Percentiles rank a stretch among this genome's conserved stretches.
Evolutionary conservation across 805 yeast species (phyloP).

Genomic region (Candida nitratophila): DNA sequence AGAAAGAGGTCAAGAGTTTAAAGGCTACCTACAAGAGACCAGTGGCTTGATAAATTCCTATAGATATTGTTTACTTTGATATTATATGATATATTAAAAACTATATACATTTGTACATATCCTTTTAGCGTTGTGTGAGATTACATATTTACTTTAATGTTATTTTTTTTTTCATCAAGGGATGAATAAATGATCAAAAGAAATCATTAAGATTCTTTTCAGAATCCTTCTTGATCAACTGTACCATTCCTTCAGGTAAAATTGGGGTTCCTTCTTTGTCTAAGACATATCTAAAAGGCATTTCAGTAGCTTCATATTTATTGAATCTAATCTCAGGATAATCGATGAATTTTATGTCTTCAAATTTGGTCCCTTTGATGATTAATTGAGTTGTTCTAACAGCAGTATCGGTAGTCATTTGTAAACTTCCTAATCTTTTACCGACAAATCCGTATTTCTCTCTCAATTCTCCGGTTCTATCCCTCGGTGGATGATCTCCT

Average conservation of each 20-base stretch:
- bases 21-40: background rate
- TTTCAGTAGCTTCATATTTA: constrained; percentile 88
- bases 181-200: constrained; percentile 18
- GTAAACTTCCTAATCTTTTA: constrained; percentile 77
- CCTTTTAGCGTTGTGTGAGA: too few relatives aligned
- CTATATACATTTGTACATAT: too few relatives aligned
- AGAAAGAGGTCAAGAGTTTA: background rate
- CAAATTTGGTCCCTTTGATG: constrained; percentile 53
- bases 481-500: constrained; percentile 91
- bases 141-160: too few relatives aligned
- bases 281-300: constrained; percentile 91
- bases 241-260: constrained; percentile 87
- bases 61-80: too few relatives aligned
- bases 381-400: constrained; percentile 84
- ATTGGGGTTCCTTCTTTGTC: constrained; percentile 65
- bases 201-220: constrained; percentile 77
- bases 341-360: constrained; percentile 77
- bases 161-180: too few relatives aligned
- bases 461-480: constrained; percentile 86
- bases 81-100: too few relatives aligned
- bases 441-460: constrained; percentile 78
- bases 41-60: background rate
- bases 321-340: constrained; percentile 89
- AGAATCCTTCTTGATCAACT: constrained; percentile 76
- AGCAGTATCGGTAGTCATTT: constrained; percentile 98